A percentile compares a stretch with the other conserved stretches of the same genome.
Conservation (phyloP, 2,329 filamentous ascomycete species). For the Zalaria obscura region DNA sequence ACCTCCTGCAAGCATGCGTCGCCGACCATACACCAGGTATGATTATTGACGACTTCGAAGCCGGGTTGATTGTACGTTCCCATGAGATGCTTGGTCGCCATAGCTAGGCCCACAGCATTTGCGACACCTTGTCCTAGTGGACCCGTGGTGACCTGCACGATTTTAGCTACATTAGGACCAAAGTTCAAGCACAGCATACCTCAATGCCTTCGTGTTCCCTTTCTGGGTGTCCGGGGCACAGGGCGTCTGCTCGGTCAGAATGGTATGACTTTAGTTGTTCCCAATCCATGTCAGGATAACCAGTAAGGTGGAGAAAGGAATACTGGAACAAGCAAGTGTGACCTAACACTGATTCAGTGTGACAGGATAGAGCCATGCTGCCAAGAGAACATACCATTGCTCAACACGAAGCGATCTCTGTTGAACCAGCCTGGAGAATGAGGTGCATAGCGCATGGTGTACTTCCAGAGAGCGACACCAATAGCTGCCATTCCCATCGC, state of each 20-base stretch:
- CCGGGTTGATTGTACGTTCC: constrained; percentile 38
- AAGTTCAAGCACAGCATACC: constrained; percentile 1
- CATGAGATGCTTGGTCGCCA: constrained; percentile 42
- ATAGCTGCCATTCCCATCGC: constrained; percentile 50
- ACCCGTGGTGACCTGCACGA: constrained; percentile 39
- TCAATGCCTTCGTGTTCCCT: constrained; percentile 45
- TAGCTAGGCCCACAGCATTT: constrained; percentile 46
- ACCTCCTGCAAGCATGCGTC: constrained; percentile 43
- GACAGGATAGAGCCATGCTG: background rate
- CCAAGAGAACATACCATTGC: constrained; percentile 30
- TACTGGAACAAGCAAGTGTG: constrained; percentile 45
- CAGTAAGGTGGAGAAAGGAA: constrained; percentile 35
- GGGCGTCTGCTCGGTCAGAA: constrained; percentile 30
- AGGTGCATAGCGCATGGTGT: constrained; percentile 46
- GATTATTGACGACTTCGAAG: constrained; percentile 35
- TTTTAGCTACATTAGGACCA: too few relatives aligned
- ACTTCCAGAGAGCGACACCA: constrained; percentile 47
- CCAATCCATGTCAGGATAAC: constrained; percentile 41
- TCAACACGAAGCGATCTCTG: constrained; percentile 48
- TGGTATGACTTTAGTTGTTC: constrained; percentile 43
- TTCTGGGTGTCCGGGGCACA: constrained; percentile 37
- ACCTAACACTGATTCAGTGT: constrained; percentile 11
- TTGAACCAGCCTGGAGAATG: constrained; percentile 44
- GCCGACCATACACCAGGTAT: constrained; percentile 42
- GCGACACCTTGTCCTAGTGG: constrained; percentile 45